phyloP scores from a whole-genome alignment of 768 basidiomycete species.

The Rhodocollybia butyracea region DNA sequence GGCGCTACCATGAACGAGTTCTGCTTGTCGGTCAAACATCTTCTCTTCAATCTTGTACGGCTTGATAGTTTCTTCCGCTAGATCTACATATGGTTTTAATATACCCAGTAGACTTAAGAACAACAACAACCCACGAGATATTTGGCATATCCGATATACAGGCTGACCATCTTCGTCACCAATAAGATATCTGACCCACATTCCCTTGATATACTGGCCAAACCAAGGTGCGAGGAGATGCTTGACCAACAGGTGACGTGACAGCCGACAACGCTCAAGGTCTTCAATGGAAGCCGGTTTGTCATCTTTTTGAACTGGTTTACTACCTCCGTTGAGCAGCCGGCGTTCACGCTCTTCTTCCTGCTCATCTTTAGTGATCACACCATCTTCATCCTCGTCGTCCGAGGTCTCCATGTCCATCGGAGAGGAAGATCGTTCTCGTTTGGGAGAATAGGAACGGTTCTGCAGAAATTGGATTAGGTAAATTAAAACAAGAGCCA shows the following conservation, averaged over 20 bases:
- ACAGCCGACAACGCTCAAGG: slow-evolving; percentile 59
- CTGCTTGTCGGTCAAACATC: slow-evolving; percentile 60
- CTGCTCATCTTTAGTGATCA: slow-evolving; percentile 70
- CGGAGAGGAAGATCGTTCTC: slow-evolving; percentile 74
- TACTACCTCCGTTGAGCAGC: slow-evolving; percentile 32
- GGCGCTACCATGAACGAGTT: slow-evolving; percentile 76
- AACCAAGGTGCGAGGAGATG: slow-evolving; percentile 81
- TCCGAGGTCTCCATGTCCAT: slow-evolving; percentile 88
- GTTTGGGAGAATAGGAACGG: slow-evolving; percentile 53
- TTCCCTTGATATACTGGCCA: slow-evolving; percentile 77
- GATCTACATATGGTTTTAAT: slow-evolving; percentile 52
- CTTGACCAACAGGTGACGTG: slow-evolving; percentile 69
- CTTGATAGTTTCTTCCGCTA: slow-evolving; percentile 42
- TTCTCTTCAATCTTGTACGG: slow-evolving; percentile 72
- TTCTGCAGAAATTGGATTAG: slow-evolving; percentile 30
- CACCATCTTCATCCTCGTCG: slow-evolving; percentile 82
- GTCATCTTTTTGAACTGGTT: slow-evolving; percentile 40
- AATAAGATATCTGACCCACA: slow-evolving; percentile 84
- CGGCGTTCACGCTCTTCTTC: slow-evolving; percentile 65
- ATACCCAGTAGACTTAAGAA: slow-evolving; percentile 20
- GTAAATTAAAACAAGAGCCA: not conserved
- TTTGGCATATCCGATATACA: slow-evolving; percentile 82
- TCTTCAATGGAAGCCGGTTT: slow-evolving; percentile 53
- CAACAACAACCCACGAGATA: slow-evolving; percentile 56
- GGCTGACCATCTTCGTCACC: slow-evolving; percentile 54